Evolutionary conservation across 352 stramenopile genomes (phyloP), one percentile per base, ranked within the genome.

Genomic region (Pythium oligandrum): DNA sequence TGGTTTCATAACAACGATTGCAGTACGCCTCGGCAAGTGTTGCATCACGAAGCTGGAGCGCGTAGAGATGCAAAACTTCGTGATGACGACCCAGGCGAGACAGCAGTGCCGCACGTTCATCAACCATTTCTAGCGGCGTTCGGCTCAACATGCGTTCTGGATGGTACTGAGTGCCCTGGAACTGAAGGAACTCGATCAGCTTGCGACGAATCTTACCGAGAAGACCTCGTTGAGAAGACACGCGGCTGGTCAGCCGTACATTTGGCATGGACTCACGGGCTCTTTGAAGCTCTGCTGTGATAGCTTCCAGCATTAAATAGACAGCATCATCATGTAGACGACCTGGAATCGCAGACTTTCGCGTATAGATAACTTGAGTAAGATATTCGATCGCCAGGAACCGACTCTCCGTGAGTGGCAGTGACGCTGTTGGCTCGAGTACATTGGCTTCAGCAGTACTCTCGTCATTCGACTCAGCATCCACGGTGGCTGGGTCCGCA

Each of bases 351-450:
- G 45, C 47, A 26, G 57, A 49, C 2, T 63, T 57, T 48, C 69
- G 63, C 35, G 71, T 55, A 32, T 71, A 72, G 35, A 92, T 91
- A 42, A 87, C 61, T 60, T 88, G 81, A 6, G 65, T 85, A 35
- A 94, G 66, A 61, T 92, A 92, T 53, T 90, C 79, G 48, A 94
- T 90, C 6, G 75, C 77, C 30, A 94, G 57, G 51, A 86, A 80
- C 33, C 78, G 73, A 10, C 79, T 78, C 30, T 80, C 76, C 1
- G 56, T 77, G 32, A 92, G 66, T 6, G 81, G 81, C 30, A 91
- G 53, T 0, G 45, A 59, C 17, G 59, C 45, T 33, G 56, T 62
- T n/a, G 47, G 48, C 33, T 38, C 12, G 36, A 64, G 54, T 7
- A 51, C 44, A n/a, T 57, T 48, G 36, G 10, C 9, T 7, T 40